A percentile compares a stretch with the other conserved stretches of the same genome.
phyloP scores from a whole-genome alignment of 805 yeast species.

The Myxozyma geophila region DNA sequence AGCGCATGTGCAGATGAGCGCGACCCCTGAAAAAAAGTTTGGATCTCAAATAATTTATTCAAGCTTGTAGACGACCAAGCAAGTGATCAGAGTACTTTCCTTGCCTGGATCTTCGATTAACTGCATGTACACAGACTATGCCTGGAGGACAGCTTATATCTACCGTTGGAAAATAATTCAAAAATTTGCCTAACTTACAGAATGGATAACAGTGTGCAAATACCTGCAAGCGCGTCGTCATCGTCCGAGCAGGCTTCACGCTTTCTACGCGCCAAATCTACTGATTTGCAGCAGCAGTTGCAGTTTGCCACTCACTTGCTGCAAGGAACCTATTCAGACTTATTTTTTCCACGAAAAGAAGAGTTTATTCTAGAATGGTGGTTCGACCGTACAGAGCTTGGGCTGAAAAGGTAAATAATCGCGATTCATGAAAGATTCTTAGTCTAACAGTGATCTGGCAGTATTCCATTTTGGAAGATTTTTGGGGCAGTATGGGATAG shows the following conservation, averaged over 20 bases:
- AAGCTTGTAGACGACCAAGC: neutral
- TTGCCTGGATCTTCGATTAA: neutral
- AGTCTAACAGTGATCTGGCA: neutral
- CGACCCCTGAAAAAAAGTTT: slow-evolving; percentile 14
- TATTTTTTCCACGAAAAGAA: slow-evolving; percentile 44
- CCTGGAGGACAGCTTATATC: neutral
- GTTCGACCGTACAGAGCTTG: slow-evolving; percentile 50
- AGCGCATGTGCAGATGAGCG: neutral
- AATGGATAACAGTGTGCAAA: neutral
- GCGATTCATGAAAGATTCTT: too few species aligned
- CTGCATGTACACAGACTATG: neutral
- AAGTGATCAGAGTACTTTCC: neutral
- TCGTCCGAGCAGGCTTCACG: slow-evolving; percentile 44
- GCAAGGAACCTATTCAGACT: slow-evolving; percentile 25
- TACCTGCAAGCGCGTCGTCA: slow-evolving; percentile 8
- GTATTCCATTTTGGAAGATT: slow-evolving; percentile 24
- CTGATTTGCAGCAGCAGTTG: slow-evolving; percentile 35
- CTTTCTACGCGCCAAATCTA: slow-evolving; percentile 40
- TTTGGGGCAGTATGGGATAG: slow-evolving; percentile 19
- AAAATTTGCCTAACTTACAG: neutral
- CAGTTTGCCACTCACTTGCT: slow-evolving; percentile 37
- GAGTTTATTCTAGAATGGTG: slow-evolving; percentile 47
- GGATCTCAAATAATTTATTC: neutral
- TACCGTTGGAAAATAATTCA: neutral
- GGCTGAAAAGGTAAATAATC: slow-evolving; percentile 17